Base-by-base conservation (phyloP, 306 rosid genomes). In the Medicago arabica region DNA sequence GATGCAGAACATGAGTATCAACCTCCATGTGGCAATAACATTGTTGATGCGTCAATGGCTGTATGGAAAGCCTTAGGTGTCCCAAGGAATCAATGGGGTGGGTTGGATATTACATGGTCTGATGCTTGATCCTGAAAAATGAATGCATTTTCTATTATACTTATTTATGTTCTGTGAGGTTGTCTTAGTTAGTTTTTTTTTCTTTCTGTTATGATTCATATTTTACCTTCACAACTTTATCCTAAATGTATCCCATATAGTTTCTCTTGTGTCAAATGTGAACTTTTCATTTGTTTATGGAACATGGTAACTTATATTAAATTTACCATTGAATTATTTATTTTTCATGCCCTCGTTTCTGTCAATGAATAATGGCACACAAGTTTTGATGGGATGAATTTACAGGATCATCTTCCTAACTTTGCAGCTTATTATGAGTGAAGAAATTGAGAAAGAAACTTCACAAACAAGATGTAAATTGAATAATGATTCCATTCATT, bases 31-130 rank as follows among this genome's bases (percentile, higher is more conserved):
- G 18, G 2, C 14, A 60, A 60, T 17, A 62, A 34, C 12, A 62
- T 62, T 15, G 67, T 62, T 6, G 46, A 62, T 34, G 67, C 67
- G 3, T 62, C 46, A 12, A 62, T 34, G 21, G 67, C 46, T 34
- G 46, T 34, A 14, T 62, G 67, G 67, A 6, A 62, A 62, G 28
- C 31, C 2, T 62, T 62, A 36, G 7, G 8, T 36, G 68, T 62
- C 0, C 68, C 68, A n/a, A 16, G 16, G 9, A 13, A 62, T 2
- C 23, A 34, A 62, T 62, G 44, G 46, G 68, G 68, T 62, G 15
- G 41, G 41, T 11, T 28, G 34, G 43, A 61, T 10, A 61, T 61
- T 15, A 61, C 67, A 7, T 61, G 67, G 67, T 61, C 43, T 28
- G 41, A 61, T 31, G 43, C 67, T 61, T 61, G 31, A 57, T 11